These are phyloP conservation scores for Hypoxylon lienhwacheense DNA, from an alignment of 495 filamentous ascomycete species.

Conservation along the genomic window DNA sequence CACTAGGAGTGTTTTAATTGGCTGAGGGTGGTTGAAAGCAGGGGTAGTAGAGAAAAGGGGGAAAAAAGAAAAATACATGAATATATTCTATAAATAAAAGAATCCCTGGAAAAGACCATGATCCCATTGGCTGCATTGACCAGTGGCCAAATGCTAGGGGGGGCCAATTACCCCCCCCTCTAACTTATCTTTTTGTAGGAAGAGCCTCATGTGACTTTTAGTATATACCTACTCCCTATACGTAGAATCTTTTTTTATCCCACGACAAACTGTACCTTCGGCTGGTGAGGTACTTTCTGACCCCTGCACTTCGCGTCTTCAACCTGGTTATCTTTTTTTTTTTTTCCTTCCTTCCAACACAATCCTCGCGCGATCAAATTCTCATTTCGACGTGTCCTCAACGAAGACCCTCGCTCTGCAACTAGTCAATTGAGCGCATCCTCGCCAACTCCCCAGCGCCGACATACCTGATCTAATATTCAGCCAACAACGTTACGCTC, in stretches of 20 bases:
- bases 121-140: too few relatives aligned
- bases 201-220: too few relatives aligned
- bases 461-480: slow-evolving; percentile 29
- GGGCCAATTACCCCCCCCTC: too few relatives aligned
- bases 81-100: too few relatives aligned
- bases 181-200: too few relatives aligned
- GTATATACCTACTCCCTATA: slow-evolving; percentile 11
- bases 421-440: slow-evolving; percentile 19
- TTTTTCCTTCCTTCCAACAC: slow-evolving; percentile 38
- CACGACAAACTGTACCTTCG: slow-evolving; percentile 14
- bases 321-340: not conserved
- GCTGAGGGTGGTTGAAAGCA: too few relatives aligned
- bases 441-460: slow-evolving; percentile 25
- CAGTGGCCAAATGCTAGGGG: too few relatives aligned
- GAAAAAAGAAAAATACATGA: too few relatives aligned
- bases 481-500: slow-evolving; percentile 21
- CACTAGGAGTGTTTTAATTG: too few relatives aligned
- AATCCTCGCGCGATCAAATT: slow-evolving; percentile 22
- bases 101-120: too few relatives aligned
- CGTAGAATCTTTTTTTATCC: not conserved
- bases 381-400: slow-evolving; percentile 22
- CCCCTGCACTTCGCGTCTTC: slow-evolving; percentile 19
- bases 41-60: too few relatives aligned
- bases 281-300: slow-evolving; percentile 23
- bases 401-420: slow-evolving; percentile 8